phyloP scores from a whole-genome alignment of 306 rosid species.

The Quercus suber region DNA sequence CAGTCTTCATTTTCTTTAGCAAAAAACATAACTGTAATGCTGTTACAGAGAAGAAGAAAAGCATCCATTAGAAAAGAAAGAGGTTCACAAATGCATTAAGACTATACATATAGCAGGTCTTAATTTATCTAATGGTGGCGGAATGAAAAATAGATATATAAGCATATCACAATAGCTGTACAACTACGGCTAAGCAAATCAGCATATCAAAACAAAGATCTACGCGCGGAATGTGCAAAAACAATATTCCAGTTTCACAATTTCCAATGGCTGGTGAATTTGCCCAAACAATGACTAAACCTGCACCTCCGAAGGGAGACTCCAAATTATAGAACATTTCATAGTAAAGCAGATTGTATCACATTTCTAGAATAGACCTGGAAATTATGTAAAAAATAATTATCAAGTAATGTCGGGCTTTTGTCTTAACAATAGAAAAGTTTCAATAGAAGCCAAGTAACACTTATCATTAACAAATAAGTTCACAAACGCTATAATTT shows the following conservation, averaged over 20 bases:
- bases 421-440: neutral
- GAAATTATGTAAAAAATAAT: neutral
- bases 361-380: neutral
- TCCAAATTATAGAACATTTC: neutral
- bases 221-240: neutral
- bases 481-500: neutral
- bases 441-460: neutral
- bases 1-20: slow-evolving; percentile 38
- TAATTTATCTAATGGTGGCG: neutral
- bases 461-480: neutral
- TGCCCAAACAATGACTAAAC: neutral
- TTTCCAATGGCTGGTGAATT: neutral
- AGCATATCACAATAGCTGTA: neutral
- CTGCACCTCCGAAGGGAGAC: neutral
- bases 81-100: neutral
- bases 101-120: neutral
- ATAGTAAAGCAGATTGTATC: neutral
- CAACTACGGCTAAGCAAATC: neutral
- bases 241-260: neutral
- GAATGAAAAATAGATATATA: neutral
- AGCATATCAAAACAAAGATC: neutral
- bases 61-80: neutral
- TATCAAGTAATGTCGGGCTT: neutral
- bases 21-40: slow-evolving; percentile 47
- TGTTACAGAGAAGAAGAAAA: slow-evolving; percentile 14